Evolutionary conservation across 495 filamentous ascomycete species (phyloP), one percentile per base, ranked within the genome.

Genomic region (Bacidia rubella): DNA sequence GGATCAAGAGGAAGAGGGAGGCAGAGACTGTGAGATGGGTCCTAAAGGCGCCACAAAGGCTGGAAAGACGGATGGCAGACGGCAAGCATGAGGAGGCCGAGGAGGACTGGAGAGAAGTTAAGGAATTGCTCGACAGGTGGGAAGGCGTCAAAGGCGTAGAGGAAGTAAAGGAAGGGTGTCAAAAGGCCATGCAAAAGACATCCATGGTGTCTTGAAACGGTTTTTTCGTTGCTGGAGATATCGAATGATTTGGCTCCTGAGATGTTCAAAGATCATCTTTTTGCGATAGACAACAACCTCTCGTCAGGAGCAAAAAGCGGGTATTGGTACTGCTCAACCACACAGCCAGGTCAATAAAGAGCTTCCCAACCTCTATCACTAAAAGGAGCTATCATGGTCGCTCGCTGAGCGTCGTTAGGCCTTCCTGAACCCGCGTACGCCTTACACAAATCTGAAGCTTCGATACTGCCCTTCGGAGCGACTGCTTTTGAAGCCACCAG

Each of bases 301-400:
- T n/a, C n/a, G n/a, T n/a, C n/a, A n/a, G n/a, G n/a, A n/a, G n/a
- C n/a, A n/a, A n/a, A n/a, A n/a, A n/a, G n/a, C n/a, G n/a, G n/a
- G n/a, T n/a, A n/a, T n/a, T n/a, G n/a, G n/a, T n/a, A n/a, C n/a
- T n/a, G n/a, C n/a, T n/a, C n/a, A n/a, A n/a, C n/a, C n/a, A n/a
- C n/a, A n/a, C n/a, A n/a, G n/a, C n/a, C n/a, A n/a, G n/a, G n/a
- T 15, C 55, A 26, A 49, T 17, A 21, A 11, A 76, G 54, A 3
- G 60, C 70, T 35, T 69, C 66, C 89, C 89, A 95, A 3, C 83
- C 83, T 22, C 65, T 65, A 35, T 55, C 64, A 47, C 62, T 71
- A 88, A 87, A 96, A 22, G 92, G 93, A 24, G 90, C 83, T 47
- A 92, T 59, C 71, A 92, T 77, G 49, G 92, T 74, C 26, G 83